Evolutionary conservation across 2,329 filamentous ascomycete genomes (phyloP), one percentile per base, ranked within the genome.

Genomic region (Neonectria sp.): DNA sequence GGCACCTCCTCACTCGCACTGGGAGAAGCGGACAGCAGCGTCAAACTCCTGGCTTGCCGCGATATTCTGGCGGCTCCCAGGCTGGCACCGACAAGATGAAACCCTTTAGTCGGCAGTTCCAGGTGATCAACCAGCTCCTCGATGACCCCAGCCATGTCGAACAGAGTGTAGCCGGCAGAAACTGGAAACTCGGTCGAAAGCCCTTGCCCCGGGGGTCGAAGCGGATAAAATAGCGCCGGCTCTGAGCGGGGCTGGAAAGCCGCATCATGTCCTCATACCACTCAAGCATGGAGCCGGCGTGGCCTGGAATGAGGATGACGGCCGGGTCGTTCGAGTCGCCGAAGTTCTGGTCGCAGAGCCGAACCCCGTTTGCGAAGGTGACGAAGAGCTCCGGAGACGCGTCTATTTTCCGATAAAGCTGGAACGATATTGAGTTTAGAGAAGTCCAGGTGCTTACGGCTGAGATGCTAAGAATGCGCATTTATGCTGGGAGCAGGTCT

Each of bases 281-380:
- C n/a, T 73, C 68, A 2, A 76, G 71, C 74, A 79, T 77, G 1
- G 75, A 72, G 6, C 68, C 56, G 1, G 46, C 61, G 52, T 74
- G 64, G 8, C 75, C 75, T 0, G 60, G 17, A 15, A 77, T 68
- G 12, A 77, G 65, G 13, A 77, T 63, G 11, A 79, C 70, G 2
- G 74, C 72, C 2, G 77, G 69, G 43, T 77, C 72, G 2, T 67
- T 55, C 1, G 70, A 68, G 17, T 75, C 59, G 31, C 77, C 77
- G 25, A 73, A 72, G 3, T 72, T 74, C 58, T 75, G 76, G 35
- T 79, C 79, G 63, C 76, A 79, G 29, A 79, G 69, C 12, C 73
- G 71, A 25, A 77, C 77, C 9, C 9, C 62, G 6, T 56, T 75
- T 1, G 73, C 70, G n/a, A 79, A 65, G 0, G 60, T 64, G 9